Conservation (phyloP, 2,329 filamentous ascomycete species). For the Cercospora brassicicola region DNA sequence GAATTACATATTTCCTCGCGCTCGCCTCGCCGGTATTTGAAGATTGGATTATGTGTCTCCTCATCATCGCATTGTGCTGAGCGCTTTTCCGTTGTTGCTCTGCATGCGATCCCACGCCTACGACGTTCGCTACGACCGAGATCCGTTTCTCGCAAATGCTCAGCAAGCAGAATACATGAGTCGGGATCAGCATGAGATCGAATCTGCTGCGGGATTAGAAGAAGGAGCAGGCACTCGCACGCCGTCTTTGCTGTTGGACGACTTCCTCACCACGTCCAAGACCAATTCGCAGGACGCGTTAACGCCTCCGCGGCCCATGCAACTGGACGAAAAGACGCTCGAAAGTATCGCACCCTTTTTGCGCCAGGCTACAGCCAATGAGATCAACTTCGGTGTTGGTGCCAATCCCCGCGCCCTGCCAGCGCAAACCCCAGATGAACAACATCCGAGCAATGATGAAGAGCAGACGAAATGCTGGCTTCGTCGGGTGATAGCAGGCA, state of each 20-base stretch:
- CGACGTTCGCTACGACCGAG: background rate
- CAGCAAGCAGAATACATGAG: background rate
- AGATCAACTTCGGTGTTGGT: background rate
- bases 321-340: slow-evolving; percentile 4
- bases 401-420: background rate
- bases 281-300: background rate
- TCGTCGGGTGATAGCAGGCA: background rate
- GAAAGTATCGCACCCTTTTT: slow-evolving; percentile 7
- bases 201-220: background rate
- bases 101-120: background rate
- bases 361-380: background rate
- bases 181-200: background rate
- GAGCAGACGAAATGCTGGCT: background rate
- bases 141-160: background rate
- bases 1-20: background rate
- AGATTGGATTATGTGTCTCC: background rate
- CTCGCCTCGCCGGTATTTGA: background rate
- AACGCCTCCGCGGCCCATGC: background rate
- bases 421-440: background rate
- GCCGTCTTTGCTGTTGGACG: background rate
- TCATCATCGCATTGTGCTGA: background rate
- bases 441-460: background rate
- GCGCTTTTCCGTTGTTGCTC: background rate
- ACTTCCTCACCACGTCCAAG: background rate
- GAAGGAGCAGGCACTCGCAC: background rate